Evolutionary conservation across 2,329 filamentous ascomycete species (phyloP).

Genomic region (Podosphaera aphanis): DNA sequence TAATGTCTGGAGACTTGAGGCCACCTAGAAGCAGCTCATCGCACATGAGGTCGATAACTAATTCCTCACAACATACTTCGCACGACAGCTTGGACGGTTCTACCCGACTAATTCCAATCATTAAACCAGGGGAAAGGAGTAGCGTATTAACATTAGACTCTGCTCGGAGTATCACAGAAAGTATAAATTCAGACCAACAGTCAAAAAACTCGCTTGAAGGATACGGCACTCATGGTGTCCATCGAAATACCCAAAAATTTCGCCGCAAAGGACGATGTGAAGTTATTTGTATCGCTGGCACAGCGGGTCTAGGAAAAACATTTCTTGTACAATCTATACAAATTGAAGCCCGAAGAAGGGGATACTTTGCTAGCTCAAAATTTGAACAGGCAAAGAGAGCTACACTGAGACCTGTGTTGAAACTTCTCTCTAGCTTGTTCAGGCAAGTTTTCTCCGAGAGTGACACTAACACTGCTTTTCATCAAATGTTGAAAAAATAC

Average conservation of each 20-base stretch:
- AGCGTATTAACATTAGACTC: conserved; percentile 4
- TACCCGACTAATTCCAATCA: conserved; percentile 1
- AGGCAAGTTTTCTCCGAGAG: conserved; percentile 44
- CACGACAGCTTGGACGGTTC: conserved; percentile 7
- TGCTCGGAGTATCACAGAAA: conserved; percentile 5
- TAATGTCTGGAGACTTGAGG: conserved; percentile 3
- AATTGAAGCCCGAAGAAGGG: conserved; percentile 34
- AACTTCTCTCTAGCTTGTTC: conserved; percentile 39
- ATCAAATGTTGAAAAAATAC: conserved; percentile 35
- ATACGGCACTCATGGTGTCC: conserved; percentile 9
- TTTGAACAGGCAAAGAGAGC: conserved; percentile 36
- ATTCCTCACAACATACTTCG: conserved; percentile 7
- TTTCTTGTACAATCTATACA: conserved; percentile 40
- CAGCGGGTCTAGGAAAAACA: conserved; percentile 38
- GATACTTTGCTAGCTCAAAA: conserved; percentile 42
- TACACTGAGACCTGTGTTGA: conserved; percentile 38
- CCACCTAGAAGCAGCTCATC: conserved; percentile 3
- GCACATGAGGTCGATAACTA: conserved; percentile 4
- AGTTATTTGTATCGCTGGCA: conserved; percentile 34
- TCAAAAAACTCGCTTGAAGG: conserved; percentile 9
- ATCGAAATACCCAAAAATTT: conserved; percentile 23
- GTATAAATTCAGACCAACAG: conserved; percentile 3
- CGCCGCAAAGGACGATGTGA: conserved; percentile 38
- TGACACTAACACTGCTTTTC: conserved; percentile 39
- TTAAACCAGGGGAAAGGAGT: conserved; percentile 12